Evolutionary conservation across 192 early-diverging fungal species (phyloP), one percentile per base, ranked within the genome.

Genomic region (Entomortierella beljakovae): DNA sequence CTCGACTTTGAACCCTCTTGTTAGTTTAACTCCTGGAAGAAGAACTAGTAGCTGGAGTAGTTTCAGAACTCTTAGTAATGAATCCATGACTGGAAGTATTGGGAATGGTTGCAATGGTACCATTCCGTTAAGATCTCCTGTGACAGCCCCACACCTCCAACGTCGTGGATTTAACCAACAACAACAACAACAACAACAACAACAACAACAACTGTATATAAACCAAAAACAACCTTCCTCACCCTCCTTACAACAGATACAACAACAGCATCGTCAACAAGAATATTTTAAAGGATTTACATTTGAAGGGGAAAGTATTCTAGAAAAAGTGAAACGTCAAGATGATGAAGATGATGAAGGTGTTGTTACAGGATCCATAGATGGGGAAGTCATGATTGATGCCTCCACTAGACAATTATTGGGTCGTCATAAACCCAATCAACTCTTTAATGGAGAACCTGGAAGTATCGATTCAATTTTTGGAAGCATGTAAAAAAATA

Each of bases 251-350:
- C 68, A 59, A 31, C 62, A n/a, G n/a, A 10, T 46, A 3, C 43
- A 46, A 15, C 43, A 46, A 46, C 43, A 46, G 15, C 43, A 61
- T 18, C 61, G 52, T 28, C 67, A 70, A 22, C 54, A 55, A 31
- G 81, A 88, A 53, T 90, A 92, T 64, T 92, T 92, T 62, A 76
- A 81, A 31, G 91, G 91, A 13, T 92, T 92, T 57, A 88, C 86
- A 6, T 91, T 86, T 68, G 73, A 81, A 38, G 80, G 80, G n/a
- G 80, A 81, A 57, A 79, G 75, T 61, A 43, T 79, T 22, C 38
- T 79, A 23, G 66, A 69, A 51, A 61, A 46, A 0, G 16, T 79
- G 64, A 79, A 79, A 31, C 67, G 75, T 4, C 75, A 79, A 25
- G 67, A 79, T 4, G 75, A 79, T 46, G 67, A 64, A 46, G 31